Evolutionary conservation across 2,329 filamentous ascomycete genomes (phyloP), one percentile per base, ranked within the genome.

Genomic region (Aureobasidium musti): DNA sequence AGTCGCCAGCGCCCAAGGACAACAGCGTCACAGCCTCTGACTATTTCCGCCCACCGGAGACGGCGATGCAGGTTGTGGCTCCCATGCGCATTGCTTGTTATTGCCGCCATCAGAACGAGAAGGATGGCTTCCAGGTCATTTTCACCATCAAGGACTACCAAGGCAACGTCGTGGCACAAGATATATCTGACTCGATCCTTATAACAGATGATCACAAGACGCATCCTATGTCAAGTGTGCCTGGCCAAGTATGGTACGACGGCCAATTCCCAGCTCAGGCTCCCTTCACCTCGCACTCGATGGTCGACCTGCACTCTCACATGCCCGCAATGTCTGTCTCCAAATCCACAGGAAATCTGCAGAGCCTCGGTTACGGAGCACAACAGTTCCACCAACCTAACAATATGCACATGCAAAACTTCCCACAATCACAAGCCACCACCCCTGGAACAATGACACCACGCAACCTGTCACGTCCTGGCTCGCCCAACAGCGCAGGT

Each of bases 161-260:
- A 69, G 90, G 89, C 72, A 87, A 87, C 52, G 81, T 97, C 37
- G 81, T 98, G 50, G 91, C 92, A 7, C 94, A 99, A 78, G 87
- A 88, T 63, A 89, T 97, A 70, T 92, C 91, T 23, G 88, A 89
- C 65, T 91, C 92, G 0, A 96, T 98, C 70, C 94, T 97, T 85
- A 97, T 98, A 70, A 98, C 95, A 1, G 94, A 99, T 75, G 94
- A 99, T 74, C 94, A 98, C 81, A 98, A 98, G 80, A 97, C 92
- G 8, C 90, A 91, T 72, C 74, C 75, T 63, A 70, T 74, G 37
- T 68, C 74, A 10, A 68, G 71, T 2, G 70, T 74, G 50, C 56
- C 73, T 5, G 71, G 71, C 39, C 73, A 73, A 28, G 68, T 70
- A 19, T 73, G 71, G 67, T 73, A 73, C 41, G 71, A 72, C 21